Evolutionary conservation across 805 yeast genomes (phyloP), one percentile per base, ranked within the genome.

Genomic region (Sugiyamaella qingdaonensis): DNA sequence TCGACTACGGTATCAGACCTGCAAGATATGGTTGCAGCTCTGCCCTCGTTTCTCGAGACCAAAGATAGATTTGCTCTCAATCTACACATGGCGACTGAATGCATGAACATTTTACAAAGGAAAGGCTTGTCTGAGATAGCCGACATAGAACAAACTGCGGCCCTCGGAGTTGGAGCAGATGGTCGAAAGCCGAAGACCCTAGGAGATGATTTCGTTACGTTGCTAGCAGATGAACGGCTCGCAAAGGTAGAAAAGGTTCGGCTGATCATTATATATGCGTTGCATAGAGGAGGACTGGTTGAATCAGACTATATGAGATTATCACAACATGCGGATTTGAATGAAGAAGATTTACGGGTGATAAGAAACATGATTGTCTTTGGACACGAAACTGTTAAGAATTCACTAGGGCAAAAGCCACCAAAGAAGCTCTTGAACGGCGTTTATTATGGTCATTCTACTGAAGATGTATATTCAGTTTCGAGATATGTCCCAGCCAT

Each of bases 81-180:
- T 58, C 51, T 72, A 29, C 67, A 67, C 36, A 63, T 72, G 64
- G 73, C 74, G 43, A 87, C 84, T 58, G 82, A 81, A 62, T 82
- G 91, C 64, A 73, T 87, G 68, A 77, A 75, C 27, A 69, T 77
- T 13, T 82, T 85, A 64, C 79, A 82, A 48, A 75, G 73, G 29
- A 74, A 82, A 56, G 76, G 79, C 41, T 70, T 89, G 58, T 82
- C 85, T 8, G 88, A 81, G 55, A 74, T 87, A 16, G 88, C 96
- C 1, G 94, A 88, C 58, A 77, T 90, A 54, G 98, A 94, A 69
- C 97, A 91, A 69, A 79, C 84, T 16, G 76, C 90, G 58, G 87
- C 89, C 2, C 80, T 81, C 42, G 95, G 95, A 19, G 67, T 78
- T 2, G 83, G 82, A 52, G 74, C 82, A 46, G 86, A 88, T 58